Base-by-base conservation (phyloP, 2,329 filamentous ascomycete genomes). In the Sclerotinia borealis region DNA sequence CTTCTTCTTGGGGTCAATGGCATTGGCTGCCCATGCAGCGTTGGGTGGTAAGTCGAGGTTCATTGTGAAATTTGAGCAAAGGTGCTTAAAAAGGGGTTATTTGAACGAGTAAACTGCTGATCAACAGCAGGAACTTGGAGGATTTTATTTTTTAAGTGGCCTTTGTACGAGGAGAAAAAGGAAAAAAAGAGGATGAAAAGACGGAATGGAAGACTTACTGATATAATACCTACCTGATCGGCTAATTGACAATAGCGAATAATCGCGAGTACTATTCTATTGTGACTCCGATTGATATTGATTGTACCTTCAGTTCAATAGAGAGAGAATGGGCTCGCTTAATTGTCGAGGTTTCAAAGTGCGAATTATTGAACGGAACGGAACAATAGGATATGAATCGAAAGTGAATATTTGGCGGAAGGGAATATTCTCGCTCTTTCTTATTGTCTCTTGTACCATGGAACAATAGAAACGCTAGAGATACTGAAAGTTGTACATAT, bases 401-500 rank as follows among this genome's bases (percentile, higher is more conserved):
- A 43, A 55, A 43, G 27, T 56, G 52, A 43, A 55, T 45, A 6
- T 34, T 10, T 15, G 27, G 1, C 8, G 15, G 6, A 3, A 43
- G 17, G 27, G 2, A 3, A 22, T 15, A 27, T 43, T 56, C 11
- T 43, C 22, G 47, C 19, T 22, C n/a, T 27, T 22, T 4, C 7
- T 17, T 22, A 17, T 45, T 45, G 39, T 56, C 27, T 45, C 7
- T 45, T 22, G 17, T 7, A 3, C 8, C 1, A 31, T 56, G 13
- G 3, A 22, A 45, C 19, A 17, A 6, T 25, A 43, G 11, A 25
- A 34, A 6, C 2, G 3, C 1, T 19, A 45, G 7, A 2, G 15
- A 0, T 19, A 39, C 10, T 19, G 9, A 27, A 27, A 22, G 1
- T 3, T 2, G 1, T 22, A 34, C 1, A 7, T 6, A 34, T 1